These are phyloP conservation scores for Acacia concinna DNA, from an alignment of 331 rosid species.

Conservation along the genomic window DNA sequence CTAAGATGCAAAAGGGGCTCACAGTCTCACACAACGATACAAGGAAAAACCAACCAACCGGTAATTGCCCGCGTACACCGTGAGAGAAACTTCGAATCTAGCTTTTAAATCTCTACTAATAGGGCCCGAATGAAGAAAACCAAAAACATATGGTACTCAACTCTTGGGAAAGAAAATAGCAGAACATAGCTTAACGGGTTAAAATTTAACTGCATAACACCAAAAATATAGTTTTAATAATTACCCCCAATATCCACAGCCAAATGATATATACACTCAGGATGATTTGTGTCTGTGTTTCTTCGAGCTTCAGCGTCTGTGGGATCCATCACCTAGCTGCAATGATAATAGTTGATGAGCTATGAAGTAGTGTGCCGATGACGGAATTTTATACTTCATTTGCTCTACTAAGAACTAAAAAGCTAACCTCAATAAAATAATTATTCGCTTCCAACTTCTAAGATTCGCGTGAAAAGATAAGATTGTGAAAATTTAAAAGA, in stretches of 20 bases:
- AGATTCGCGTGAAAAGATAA: not conserved
- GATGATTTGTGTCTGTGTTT: conserved; percentile 37
- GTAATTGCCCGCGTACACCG: not conserved
- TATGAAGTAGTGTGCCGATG: not conserved
- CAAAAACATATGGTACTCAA: not conserved
- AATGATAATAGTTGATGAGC: not conserved
- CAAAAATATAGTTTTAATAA: not conserved
- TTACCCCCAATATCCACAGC: conserved; percentile 94
- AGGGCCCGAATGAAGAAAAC: not conserved
- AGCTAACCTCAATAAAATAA: not conserved
- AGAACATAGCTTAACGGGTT: not conserved
- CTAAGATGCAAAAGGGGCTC: conserved; percentile 17
- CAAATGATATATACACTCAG: conserved; percentile 57
- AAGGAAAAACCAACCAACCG: not conserved
- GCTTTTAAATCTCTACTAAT: not conserved
- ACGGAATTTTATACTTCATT: not conserved
- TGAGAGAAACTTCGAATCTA: conserved; percentile 9
- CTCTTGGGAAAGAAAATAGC: not conserved
- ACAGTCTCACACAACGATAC: not conserved
- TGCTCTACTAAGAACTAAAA: not conserved
- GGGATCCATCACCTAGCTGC: conserved; percentile 52
- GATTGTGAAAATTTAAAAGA: too few relatives aligned
- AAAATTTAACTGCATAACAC: not conserved
- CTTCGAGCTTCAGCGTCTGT: conserved; percentile 20
- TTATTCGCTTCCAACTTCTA: not conserved